Evolutionary conservation across 2,329 filamentous ascomycete genomes (phyloP).

Genomic region (Westerdykella sp.): DNA sequence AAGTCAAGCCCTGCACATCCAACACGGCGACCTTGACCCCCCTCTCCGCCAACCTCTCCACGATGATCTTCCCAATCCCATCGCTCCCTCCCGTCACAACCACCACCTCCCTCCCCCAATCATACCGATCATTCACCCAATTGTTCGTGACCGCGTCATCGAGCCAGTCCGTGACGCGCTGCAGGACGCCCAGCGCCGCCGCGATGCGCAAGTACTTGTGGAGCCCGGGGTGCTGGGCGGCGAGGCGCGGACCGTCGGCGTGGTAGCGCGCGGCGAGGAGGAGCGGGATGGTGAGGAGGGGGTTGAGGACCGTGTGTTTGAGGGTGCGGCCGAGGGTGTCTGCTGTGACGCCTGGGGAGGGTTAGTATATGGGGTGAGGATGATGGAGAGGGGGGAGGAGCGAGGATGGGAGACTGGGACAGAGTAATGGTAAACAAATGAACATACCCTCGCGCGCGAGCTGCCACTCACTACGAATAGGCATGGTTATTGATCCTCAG

Average conservation of each 20-base stretch:
- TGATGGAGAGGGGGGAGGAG: not conserved
- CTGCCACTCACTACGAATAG: conserved; percentile 34
- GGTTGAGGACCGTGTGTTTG: conserved; percentile 58
- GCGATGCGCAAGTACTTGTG: conserved; percentile 50
- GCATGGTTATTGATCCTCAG: conserved; percentile 21
- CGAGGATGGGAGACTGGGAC: not conserved
- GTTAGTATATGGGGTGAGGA: not conserved
- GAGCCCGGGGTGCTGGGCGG: conserved; percentile 45
- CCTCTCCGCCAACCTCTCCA: conserved; percentile 57
- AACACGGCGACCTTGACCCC: conserved; percentile 64
- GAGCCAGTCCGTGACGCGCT: conserved; percentile 47
- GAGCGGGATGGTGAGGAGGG: conserved; percentile 57
- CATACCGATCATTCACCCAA: conserved; percentile 50
- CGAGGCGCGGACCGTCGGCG: conserved; percentile 52
- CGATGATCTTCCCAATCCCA: conserved; percentile 64
- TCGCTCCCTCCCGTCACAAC: conserved; percentile 68
- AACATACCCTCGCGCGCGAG: conserved; percentile 36
- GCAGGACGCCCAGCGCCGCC: conserved; percentile 48
- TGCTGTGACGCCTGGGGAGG: conserved; percentile 32
- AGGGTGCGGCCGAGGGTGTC: conserved; percentile 56
- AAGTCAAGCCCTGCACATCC: conserved; percentile 60
- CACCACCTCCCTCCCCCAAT: conserved; percentile 64
- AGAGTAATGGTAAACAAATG: not conserved
- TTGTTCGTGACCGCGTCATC: conserved; percentile 48
- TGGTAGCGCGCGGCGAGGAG: conserved; percentile 59